phyloP scores from a whole-genome alignment of 129 eudicot species.

The Centrapalus pauciflorus region DNA sequence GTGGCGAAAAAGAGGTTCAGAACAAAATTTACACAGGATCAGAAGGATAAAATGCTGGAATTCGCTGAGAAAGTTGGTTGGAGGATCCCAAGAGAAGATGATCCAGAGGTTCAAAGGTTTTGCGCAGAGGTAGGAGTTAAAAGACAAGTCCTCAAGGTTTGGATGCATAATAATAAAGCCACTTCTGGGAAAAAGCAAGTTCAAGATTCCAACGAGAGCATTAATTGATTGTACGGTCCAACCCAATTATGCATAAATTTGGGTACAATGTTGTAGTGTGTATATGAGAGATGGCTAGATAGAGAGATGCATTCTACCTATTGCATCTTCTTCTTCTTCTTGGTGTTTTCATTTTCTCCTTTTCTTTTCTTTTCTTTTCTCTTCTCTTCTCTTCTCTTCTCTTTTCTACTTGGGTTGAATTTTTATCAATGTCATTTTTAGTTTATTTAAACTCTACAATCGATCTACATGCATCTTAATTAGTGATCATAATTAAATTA shows the following conservation, averaged over 20 bases:
- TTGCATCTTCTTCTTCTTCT: slow-evolving; percentile 14
- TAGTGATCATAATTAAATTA: background rate
- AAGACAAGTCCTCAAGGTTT: slow-evolving; percentile 86
- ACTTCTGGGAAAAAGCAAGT: slow-evolving; percentile 53
- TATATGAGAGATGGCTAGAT: slow-evolving; percentile 12
- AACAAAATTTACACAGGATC: slow-evolving; percentile 75
- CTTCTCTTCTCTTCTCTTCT: background rate
- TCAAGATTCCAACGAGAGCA: slow-evolving; percentile 42
- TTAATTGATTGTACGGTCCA: slow-evolving; percentile 33
- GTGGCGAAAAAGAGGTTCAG: slow-evolving; percentile 50
- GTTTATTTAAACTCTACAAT: background rate
- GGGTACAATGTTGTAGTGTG: slow-evolving; percentile 34
- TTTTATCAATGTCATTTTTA: slow-evolving; percentile 19
- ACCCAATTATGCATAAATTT: slow-evolving; percentile 22
- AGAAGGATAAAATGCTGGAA: slow-evolving; percentile 84
- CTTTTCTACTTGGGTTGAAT: slow-evolving; percentile 18
- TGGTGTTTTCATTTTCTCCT: slow-evolving; percentile 7
- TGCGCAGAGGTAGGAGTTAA: slow-evolving; percentile 78
- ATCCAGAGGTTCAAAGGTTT: slow-evolving; percentile 71
- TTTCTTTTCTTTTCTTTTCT: background rate
- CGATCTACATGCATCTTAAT: background rate
- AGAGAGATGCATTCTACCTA: slow-evolving; percentile 21
- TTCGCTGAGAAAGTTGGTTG: slow-evolving; percentile 89
- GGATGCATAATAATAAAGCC: slow-evolving; percentile 93
- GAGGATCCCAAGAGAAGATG: slow-evolving; percentile 91